Percentiles rank a stretch among this genome's conserved stretches.
Conservation (phyloP, 805 yeast genomes). For the Metschnikowia rubicola region DNA sequence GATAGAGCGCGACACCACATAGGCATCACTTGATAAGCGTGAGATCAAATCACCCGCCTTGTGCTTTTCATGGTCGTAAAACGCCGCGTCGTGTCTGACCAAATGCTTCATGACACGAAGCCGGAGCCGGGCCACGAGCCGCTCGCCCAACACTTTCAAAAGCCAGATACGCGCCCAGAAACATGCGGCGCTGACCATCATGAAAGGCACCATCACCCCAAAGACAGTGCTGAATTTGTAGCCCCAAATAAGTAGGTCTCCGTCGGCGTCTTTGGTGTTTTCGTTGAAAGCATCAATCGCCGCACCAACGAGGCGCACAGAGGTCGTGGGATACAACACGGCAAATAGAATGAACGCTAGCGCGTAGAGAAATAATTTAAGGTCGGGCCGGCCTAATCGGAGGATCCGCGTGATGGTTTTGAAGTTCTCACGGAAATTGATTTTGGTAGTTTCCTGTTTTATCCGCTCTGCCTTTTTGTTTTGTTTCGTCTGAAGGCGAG, state of each 20-base stretch:
- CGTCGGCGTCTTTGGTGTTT: slow-evolving; percentile 34
- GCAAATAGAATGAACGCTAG: slow-evolving; percentile 41
- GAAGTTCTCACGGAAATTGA: slow-evolving; percentile 32
- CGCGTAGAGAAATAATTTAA: slow-evolving; percentile 35
- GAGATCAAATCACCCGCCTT: slow-evolving; percentile 46
- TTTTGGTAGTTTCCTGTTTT: slow-evolving; percentile 21
- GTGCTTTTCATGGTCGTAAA: slow-evolving; percentile 42
- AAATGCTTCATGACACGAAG: slow-evolving; percentile 40
- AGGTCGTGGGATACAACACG: slow-evolving; percentile 42
- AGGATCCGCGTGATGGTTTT: slow-evolving; percentile 37
- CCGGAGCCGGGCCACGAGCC: slow-evolving; percentile 42
- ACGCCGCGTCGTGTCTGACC: slow-evolving; percentile 40
- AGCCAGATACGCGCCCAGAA: slow-evolving; percentile 48
- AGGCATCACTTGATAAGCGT: slow-evolving; percentile 43
- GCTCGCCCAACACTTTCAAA: slow-evolving; percentile 37
- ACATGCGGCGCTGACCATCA: slow-evolving; percentile 40
- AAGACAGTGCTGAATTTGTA: slow-evolving; percentile 41
- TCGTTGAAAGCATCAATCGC: slow-evolving; percentile 42
- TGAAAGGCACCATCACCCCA: slow-evolving; percentile 42
- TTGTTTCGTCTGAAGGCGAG: slow-evolving; percentile 6
- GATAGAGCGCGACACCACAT: slow-evolving; percentile 42
- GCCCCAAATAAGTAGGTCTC: slow-evolving; percentile 42
- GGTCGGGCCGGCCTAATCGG: slow-evolving; percentile 38
- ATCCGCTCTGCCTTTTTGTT: slow-evolving; percentile 28
- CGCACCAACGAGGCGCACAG: slow-evolving; percentile 42